A percentile compares a stretch with the other conserved stretches of the same genome.
These are phyloP conservation scores for Sphenostylis stenocarpa DNA, from an alignment of 306 rosid species.

Conservation along the genomic window DNA sequence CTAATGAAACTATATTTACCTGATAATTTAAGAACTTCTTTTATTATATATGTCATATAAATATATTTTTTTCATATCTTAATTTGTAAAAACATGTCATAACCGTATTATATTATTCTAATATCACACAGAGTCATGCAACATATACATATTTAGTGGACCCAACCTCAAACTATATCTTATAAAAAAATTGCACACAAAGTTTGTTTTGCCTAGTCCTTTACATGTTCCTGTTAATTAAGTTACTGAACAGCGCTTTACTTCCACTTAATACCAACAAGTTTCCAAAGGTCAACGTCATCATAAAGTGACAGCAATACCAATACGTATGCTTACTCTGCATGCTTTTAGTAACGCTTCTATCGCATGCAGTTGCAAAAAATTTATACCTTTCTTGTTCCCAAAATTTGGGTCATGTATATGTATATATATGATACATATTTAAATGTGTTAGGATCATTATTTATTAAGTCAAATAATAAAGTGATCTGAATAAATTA, in stretches of 20 bases:
- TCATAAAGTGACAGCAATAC: not conserved
- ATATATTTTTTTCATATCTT: too few species aligned
- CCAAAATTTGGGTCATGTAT: too few species aligned
- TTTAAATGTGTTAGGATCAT: too few species aligned
- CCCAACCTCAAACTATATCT: not conserved
- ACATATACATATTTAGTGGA: not conserved
- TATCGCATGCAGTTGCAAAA: not conserved
- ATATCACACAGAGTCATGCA: not conserved
- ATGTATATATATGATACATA: too few species aligned
- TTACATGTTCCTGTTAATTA: not conserved
- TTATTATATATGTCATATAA: not conserved
- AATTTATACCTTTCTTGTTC: slow-evolving; percentile 40
- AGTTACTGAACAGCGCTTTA: not conserved
- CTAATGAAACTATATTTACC: too few species aligned
- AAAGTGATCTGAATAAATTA: too few species aligned
- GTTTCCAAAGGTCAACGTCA: not conserved
- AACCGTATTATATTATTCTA: not conserved
- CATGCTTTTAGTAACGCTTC: slow-evolving; percentile 9
- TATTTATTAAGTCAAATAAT: too few species aligned
- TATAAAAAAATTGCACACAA: not conserved
- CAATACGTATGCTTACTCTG: not conserved
- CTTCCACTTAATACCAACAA: not conserved
- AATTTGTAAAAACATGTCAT: not conserved
- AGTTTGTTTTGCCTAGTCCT: not conserved
- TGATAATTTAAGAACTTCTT: not conserved